These are phyloP conservation scores for Entrophospora sp. DNA, from an alignment of 192 early-diverging fungal genomes.

Conservation along the genomic window DNA sequence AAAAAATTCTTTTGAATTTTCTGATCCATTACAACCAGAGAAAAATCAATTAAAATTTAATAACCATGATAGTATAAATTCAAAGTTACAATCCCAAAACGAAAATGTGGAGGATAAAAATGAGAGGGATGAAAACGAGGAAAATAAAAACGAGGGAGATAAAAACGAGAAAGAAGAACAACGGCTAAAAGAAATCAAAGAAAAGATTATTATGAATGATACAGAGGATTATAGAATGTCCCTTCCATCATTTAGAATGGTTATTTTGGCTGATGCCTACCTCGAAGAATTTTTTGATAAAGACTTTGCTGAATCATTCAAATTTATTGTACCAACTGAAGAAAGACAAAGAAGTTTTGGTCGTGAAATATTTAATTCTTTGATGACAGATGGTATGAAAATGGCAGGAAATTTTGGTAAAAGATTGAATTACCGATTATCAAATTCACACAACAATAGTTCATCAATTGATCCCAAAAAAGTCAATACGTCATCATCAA, in stretches of 20 bases:
- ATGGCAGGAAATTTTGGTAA: conserved; percentile 37
- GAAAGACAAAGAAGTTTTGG: conserved; percentile 44
- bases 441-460: neutral
- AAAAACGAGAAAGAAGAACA: conserved; percentile 6
- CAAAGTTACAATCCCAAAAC: conserved; percentile 5
- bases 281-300: conserved; percentile 78
- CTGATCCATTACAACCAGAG: no score
- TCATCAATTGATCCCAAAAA: neutral
- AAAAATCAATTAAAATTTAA: no score
- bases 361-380: conserved; percentile 47
- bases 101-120: conserved; percentile 23
- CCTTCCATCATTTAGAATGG: conserved; percentile 50
- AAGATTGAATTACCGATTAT: neutral
- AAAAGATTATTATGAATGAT: neutral
- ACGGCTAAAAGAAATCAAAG: neutral
- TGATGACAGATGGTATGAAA: conserved; percentile 42
- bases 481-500: neutral
- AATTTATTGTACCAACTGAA: conserved; percentile 43
- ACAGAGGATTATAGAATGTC: conserved; percentile 20
- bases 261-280: conserved; percentile 76
- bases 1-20: conserved; percentile 53
- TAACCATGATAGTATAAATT: no score
- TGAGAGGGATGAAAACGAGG: conserved; percentile 24
- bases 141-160: neutral
- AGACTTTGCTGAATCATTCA: conserved; percentile 53